Conservation (phyloP, 768 basidiomycete genomes). For the Collybiopsis luxurians region DNA sequence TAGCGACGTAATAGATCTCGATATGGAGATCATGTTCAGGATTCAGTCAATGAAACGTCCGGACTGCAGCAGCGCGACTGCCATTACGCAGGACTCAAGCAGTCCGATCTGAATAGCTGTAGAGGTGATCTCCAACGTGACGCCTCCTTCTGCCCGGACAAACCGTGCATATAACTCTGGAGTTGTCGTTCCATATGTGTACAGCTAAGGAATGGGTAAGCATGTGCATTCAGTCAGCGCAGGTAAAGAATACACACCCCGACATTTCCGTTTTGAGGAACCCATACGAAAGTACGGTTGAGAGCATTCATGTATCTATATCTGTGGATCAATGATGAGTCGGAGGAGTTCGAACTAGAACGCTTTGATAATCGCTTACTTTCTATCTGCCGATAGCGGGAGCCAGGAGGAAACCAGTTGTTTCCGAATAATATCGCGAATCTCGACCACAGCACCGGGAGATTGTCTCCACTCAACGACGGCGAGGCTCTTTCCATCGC, state of each 20-base stretch:
- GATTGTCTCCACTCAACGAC: slow-evolving; percentile 36
- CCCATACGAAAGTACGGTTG: slow-evolving; percentile 10
- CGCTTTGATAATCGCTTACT: slow-evolving; percentile 22
- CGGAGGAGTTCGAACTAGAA: no score
- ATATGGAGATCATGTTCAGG: no score
- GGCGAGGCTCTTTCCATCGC: slow-evolving; percentile 32
- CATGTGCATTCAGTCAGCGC: slow-evolving; percentile 7
- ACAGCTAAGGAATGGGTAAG: slow-evolving; percentile 23
- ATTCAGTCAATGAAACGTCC: slow-evolving; percentile 46
- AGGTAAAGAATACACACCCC: slow-evolving; percentile 16
- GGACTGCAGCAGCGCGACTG: slow-evolving; percentile 44
- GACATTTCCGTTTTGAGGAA: slow-evolving; percentile 19
- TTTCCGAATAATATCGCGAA: slow-evolving; percentile 29
- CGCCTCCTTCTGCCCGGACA: slow-evolving; percentile 27
- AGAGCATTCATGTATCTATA: neutral
- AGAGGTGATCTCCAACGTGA: slow-evolving; percentile 44
- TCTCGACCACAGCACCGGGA: slow-evolving; percentile 28
- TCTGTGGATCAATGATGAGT: neutral
- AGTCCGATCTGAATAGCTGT: slow-evolving; percentile 44
- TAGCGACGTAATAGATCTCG: no score
- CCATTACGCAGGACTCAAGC: slow-evolving; percentile 43
- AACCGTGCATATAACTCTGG: slow-evolving; percentile 32
- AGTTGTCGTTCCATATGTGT: slow-evolving; percentile 17
- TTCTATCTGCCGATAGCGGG: slow-evolving; percentile 29
- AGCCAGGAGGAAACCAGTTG: slow-evolving; percentile 40